Base-by-base conservation (phyloP, 2,329 filamentous ascomycete genomes). In the Botrytis fabae region DNA sequence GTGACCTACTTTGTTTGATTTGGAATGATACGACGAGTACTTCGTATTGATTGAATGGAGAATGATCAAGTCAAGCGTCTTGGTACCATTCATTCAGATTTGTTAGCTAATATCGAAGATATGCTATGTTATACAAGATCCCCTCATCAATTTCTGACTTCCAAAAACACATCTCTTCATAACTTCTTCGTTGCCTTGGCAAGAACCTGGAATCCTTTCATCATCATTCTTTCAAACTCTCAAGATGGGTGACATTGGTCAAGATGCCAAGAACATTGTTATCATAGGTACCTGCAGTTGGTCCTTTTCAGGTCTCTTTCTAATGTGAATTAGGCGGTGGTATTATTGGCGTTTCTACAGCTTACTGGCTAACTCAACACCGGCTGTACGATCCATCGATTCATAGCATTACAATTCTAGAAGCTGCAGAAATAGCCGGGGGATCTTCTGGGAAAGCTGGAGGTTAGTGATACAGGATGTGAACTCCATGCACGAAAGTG, bases 401-500 rank as follows among this genome's bases (percentile, higher is more conserved):
- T 73, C 93, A 97, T 81, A 90, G 85, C 64, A 91, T 98, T 78
- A 97, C 93, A 0, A 85, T 98, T 32, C 86, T 98, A 70, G 95
- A 98, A 84, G 94, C 95, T 3, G 90, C 90, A 0, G 86, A 90
- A 64, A 90, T 98, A 76, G 95, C 95, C 9, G 89, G 93, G 46
- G 95, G 93, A 44, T 94, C 95, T 65, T 97, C 93, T 16, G 95
- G 95, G 54, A 98, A 97, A 83, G 95, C 95, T 1, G 95, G 95
- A 32, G 95, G 95, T 2, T 40, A 46, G 51, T 60, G 32, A 44
- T 35, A 68, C 25, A 54, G 48, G 7, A 20, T 54, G 38, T 38
- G 28, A 66, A 59, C 12, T 9, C 25, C 59, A 42, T 18, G 44
- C 25, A 40, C 51, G n/a, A 61, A 48, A 38, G 46, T 69, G 38